Conservation (phyloP, 1,284 basidiomycete species). For the Cryptococcus sp. region DNA sequence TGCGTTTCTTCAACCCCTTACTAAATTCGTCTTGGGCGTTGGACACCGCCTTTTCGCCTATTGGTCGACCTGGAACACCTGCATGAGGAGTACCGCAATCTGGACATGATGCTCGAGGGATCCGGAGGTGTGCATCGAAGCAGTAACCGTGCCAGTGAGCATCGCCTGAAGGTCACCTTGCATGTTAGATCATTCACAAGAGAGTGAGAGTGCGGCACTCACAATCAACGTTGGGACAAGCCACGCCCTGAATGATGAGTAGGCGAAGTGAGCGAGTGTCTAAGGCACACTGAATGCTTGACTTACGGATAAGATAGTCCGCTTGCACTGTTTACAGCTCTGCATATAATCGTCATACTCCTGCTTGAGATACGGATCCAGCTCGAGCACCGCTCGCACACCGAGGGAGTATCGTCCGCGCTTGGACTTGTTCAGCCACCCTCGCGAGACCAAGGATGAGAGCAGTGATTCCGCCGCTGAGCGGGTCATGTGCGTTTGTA, state of each 20-base stretch:
- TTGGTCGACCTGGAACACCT: slow-evolving; percentile 14
- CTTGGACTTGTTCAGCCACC: slow-evolving; percentile 45
- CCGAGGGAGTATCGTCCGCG: slow-evolving; percentile 46
- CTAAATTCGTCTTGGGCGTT: slow-evolving; percentile 34
- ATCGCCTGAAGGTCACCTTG: slow-evolving; percentile 18
- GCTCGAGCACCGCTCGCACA: slow-evolving; percentile 42
- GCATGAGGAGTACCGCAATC: slow-evolving; percentile 29
- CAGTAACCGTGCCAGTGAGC: slow-evolving; percentile 46
- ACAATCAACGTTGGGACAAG: slow-evolving; percentile 36
- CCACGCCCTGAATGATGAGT: slow-evolving; percentile 29
- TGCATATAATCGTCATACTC: slow-evolving; percentile 40
- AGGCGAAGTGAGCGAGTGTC: background rate
- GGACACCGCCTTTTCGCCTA: slow-evolving; percentile 46
- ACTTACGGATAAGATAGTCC: slow-evolving; percentile 43
- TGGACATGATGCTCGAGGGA: slow-evolving; percentile 30
- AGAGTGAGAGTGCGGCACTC: background rate
- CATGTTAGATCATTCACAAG: background rate
- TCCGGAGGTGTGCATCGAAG: slow-evolving; percentile 25
- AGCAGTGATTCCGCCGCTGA: slow-evolving; percentile 38
- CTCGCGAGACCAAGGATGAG: slow-evolving; percentile 38
- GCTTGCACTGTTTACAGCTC: slow-evolving; percentile 38
- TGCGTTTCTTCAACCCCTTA: slow-evolving; percentile 14
- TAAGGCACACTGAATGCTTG: background rate
- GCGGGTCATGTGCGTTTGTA: slow-evolving; percentile 28
- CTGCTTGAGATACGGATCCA: slow-evolving; percentile 42